Conservation (phyloP, 2,329 filamentous ascomycete species). For the Xylaria sp. region DNA sequence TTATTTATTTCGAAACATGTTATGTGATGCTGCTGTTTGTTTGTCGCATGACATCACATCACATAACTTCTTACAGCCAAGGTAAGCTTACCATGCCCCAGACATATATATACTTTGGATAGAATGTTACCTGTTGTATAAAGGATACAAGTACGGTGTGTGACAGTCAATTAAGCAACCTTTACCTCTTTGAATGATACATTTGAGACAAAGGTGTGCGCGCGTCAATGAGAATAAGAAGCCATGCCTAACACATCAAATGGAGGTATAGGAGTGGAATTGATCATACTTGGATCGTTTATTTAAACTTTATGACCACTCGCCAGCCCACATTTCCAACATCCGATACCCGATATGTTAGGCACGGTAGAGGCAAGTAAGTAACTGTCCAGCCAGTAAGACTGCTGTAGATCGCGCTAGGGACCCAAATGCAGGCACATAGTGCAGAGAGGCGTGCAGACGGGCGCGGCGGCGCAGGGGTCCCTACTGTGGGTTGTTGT, state of each 20-base stretch:
- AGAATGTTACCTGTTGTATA: too few species aligned
- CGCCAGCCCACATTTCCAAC: not conserved
- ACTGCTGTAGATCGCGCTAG: constrained; percentile 10
- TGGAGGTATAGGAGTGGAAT: too few species aligned
- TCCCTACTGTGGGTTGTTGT: not conserved
- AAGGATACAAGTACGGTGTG: too few species aligned
- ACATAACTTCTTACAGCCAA: not conserved
- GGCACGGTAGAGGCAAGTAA: not conserved
- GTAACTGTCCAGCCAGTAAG: constrained; percentile 1
- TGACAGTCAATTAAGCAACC: not conserved
- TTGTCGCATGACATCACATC: constrained; percentile 17
- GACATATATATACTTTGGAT: too few species aligned
- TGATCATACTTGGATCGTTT: too few species aligned
- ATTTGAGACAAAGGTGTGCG: too few species aligned
- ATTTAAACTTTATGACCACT: not conserved
- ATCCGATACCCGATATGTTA: not conserved
- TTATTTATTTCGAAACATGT: too few species aligned
- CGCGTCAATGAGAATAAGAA: too few species aligned
- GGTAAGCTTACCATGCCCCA: too few species aligned
- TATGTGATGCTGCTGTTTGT: not conserved
- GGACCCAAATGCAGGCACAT: constrained; percentile 12
- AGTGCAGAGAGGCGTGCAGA: constrained; percentile 1
- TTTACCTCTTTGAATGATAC: not conserved
- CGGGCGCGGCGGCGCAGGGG: not conserved
- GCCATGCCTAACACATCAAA: too few species aligned